Evolutionary conservation across 768 basidiomycete species (phyloP), one percentile per base, ranked within the genome.

Genomic region (Rhodosporidiobolus sp.): DNA sequence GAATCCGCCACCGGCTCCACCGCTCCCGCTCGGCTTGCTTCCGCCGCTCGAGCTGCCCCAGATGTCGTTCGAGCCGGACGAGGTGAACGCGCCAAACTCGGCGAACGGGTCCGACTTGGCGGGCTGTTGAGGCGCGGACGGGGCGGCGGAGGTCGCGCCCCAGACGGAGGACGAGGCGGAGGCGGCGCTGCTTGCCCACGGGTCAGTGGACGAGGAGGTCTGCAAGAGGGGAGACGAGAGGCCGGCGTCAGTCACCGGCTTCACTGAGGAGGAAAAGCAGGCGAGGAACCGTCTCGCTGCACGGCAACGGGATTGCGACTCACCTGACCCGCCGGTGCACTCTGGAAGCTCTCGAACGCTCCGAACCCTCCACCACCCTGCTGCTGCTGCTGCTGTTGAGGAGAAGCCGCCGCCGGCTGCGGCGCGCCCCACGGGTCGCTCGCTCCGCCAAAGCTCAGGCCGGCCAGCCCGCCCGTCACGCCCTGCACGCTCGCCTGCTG

Each of bases 91-190:
- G 6, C 73, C 73, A 30, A 74, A 74, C 14, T 64, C 64, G 16
- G 73, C 73, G 22, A 74, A 74, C 22, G 73, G 73, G 52, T 74
- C 73, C 54, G 56, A 30, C 11, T 62, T 59, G 19, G 61, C 35
- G 3, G 64, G 14, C 38, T 35, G 20, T 3, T 54, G 7, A 4
- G 60, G 35, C 6, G 28, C 30, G 1, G 71, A 17, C 8, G 63
- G 34, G 1, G 61, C 26, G 9, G 61, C 16, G n/a, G 59, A 34
- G 24, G 52, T 3, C 38, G 45, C 34, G 46, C 66, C 62, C 66
- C 69, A 70, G 64, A 65, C 52, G 34, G 65, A 65, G 34, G 68
- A 56, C 12, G 73, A 60, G 32, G 56, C 48, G 28, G 61, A 46
- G 17, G 46, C 2, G 48, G 35, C 8, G 55, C 34, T 11, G 54